Evolutionary conservation across 2,329 filamentous ascomycete species (phyloP), one percentile per base, ranked within the genome.

Genomic region (Alternaria brassicae): DNA sequence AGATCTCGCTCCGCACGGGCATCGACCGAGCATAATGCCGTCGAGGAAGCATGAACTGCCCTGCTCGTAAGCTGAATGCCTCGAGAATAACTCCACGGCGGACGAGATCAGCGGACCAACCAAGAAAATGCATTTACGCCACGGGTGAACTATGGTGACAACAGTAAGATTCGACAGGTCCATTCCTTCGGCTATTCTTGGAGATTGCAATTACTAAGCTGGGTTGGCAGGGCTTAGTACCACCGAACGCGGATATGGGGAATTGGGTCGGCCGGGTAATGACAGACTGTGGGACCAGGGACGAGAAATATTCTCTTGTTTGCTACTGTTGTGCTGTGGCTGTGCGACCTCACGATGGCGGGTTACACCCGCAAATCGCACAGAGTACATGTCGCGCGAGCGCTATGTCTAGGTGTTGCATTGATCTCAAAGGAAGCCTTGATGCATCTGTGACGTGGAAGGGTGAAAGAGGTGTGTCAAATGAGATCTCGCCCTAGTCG

Each of bases 131-230:
- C 23, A 25, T 52, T 27, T 23, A 39, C 51, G 40, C 56, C 50
- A 58, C 51, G 36, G 27, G 19, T 39, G 56, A 50, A 27, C 37
- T 41, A 54, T 53, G 32, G 32, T 30, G 44, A 36, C 30, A 30
- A 25, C 23, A 41, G 23, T 41, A 54, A 19, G 51, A 36, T 61
- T 51, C 58, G 54, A 47, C 63, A 62, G 50, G 44, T 53, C 54
- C 40, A 44, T 15, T 48, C 37, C 21, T 37, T 53, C 47, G 45
- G 57, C 30, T 50, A 41, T 27, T 49, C 34, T 53, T 62, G 61
- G 62, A 64, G 52, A 63, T 66, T 62, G 42, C 41, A 49, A 51
- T 27, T 54, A 27, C 52, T 53, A 21, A 34, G 21, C n/a, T 36
- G n/a, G 37, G 19, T 19, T 47, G 47, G 53, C 47, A 45, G 50